Base-by-base conservation (phyloP, 75 land plant genomes). In the Sequoiadendron giganteum region DNA sequence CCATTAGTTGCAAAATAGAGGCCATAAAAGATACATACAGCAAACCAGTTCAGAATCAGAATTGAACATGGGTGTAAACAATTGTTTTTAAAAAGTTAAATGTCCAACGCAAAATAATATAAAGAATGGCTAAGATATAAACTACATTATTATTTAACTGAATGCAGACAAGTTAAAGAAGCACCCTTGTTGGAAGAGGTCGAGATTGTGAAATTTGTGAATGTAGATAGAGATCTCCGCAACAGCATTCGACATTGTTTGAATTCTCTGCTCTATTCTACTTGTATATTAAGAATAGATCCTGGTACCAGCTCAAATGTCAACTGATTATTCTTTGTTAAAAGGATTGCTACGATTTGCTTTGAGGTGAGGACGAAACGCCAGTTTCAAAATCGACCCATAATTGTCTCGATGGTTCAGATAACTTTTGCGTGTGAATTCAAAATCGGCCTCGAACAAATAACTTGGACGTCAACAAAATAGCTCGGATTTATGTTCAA, bases 141-240 rank as follows among this genome's bases (percentile, higher is more conserved):
- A 32, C 77, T 34, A 86, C 39, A 49, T 42, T 3, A 32, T 3
- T 13, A 30, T 43, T 85, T 43, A 75, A 11, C 58, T 7, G 16
- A 80, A 87, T 11, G 56, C 4, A 86, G 65, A 47, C 65, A 39
- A 47, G 48, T 3, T 36, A 14, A 65, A 56, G 19, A 18, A 84
- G 70, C 82, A 96, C 98, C 98, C 98, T 89, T 96, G 95, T 90
- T 93, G 94, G 79, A 92, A 94, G 79, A 95, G 92, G 77, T 95
- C 98, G 42, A 96, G 95, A 81, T 96, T 96, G 75, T 96, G 98
- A 88, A 96, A 96, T 84, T 97, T 88, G 89, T 96, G 96, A 84
- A 96, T 90, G 90, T 96, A 96, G 68, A 96, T 76, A 34, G 94
- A 92, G 87, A 96, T 89, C 90, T 96, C 98, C 77, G 93, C 93